Conservation (phyloP, 352 stramenopile genomes). For the Globisporangium cystogenes region DNA sequence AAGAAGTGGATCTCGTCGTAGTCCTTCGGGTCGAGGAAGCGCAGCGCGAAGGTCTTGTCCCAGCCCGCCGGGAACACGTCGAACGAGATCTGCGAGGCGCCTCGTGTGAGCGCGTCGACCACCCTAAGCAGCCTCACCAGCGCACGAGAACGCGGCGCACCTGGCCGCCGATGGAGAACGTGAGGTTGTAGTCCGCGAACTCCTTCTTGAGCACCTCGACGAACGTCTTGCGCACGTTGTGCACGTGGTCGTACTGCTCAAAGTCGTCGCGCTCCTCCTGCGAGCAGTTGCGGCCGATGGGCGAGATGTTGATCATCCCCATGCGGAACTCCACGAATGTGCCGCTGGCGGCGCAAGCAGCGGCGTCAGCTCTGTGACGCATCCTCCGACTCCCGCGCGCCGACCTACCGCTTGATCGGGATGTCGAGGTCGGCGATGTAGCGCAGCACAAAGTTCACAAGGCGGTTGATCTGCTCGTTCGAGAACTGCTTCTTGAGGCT, state of each 20-base stretch:
- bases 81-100: conserved; percentile 94
- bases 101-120: not conserved
- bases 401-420: conserved; percentile 90
- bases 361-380: no score
- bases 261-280: conserved; percentile 97
- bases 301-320: conserved; percentile 99
- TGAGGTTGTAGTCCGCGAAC: conserved; percentile 94
- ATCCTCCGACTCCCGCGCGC: not conserved
- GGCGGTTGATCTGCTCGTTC: conserved; percentile 96
- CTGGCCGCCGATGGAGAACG: conserved; percentile 97
- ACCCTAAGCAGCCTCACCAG: not conserved
- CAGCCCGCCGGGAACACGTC: conserved; percentile 98
- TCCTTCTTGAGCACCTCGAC: conserved; percentile 94
- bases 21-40: conserved; percentile 89
- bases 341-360: conserved; percentile 42
- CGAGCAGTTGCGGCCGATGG: conserved; percentile 98
- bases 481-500: conserved; percentile 93
- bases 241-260: conserved; percentile 95
- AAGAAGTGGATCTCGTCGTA: conserved; percentile 99
- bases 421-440: conserved; percentile 95
- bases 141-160: conserved; percentile 11
- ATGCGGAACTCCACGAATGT: conserved; percentile 99
- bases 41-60: conserved; percentile 99
- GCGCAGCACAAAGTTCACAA: conserved; percentile 96
- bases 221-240: conserved; percentile 94